phyloP scores from a whole-genome alignment of 2,329 filamentous ascomycete genomes.

The Penicillium frequentans region DNA sequence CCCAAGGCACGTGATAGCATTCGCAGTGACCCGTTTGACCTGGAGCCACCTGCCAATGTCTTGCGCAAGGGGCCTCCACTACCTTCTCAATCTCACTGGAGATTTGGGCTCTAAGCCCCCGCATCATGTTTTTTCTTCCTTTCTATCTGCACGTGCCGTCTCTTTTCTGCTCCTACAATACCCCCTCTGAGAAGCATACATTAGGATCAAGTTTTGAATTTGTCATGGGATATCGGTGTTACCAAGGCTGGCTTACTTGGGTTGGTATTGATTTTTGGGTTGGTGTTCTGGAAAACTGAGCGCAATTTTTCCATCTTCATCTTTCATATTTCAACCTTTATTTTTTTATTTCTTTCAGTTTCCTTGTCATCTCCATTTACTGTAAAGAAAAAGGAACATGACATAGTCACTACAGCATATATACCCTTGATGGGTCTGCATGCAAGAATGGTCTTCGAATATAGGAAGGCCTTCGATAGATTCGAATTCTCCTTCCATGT shows the following conservation, averaged over 20 bases:
- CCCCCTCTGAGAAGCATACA: neutral
- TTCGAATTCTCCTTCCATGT: no score
- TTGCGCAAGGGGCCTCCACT: slow-evolving; percentile 3
- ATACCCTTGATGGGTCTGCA: no score
- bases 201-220: neutral
- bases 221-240: neutral
- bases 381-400: no score
- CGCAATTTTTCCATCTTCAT: neutral
- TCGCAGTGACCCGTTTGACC: slow-evolving; percentile 38
- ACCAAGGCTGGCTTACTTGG: neutral
- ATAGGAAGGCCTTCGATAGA: no score
- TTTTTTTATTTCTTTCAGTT: neutral
- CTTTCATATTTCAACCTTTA: neutral
- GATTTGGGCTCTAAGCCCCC: neutral
- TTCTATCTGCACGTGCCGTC: neutral
- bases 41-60: slow-evolving; percentile 38
- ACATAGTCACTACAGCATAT: no score
- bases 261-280: neutral
- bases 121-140: neutral
- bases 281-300: neutral
- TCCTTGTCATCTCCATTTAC: no score
- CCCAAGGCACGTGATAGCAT: slow-evolving; percentile 22
- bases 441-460: no score
- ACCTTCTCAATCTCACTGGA: neutral
- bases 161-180: neutral